Evolutionary conservation across 2,329 filamentous ascomycete genomes (phyloP).

Genomic region (Penicillium decumbens): DNA sequence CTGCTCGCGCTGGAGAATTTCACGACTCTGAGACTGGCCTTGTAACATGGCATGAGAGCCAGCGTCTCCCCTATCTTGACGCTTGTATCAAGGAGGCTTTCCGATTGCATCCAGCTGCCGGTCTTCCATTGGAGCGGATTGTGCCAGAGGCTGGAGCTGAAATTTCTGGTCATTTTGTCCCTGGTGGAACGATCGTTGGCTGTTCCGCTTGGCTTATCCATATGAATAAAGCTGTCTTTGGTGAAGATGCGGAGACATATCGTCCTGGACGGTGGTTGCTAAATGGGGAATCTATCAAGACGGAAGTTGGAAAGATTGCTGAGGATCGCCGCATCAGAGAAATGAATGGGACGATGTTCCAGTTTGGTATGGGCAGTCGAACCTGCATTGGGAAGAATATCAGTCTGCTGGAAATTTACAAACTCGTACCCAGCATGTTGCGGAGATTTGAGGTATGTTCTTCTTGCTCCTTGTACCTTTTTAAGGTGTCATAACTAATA

Average conservation of each 20-base stretch:
- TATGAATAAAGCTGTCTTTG: conserved; percentile 63
- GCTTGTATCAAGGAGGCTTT: conserved; percentile 56
- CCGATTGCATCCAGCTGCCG: conserved; percentile 68
- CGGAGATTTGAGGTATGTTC: conserved; percentile 7
- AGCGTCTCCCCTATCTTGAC: conserved; percentile 64
- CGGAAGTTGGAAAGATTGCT: not conserved
- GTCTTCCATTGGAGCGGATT: conserved; percentile 67
- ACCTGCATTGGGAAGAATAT: conserved; percentile 28
- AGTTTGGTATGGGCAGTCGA: conserved; percentile 15
- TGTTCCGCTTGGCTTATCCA: conserved; percentile 73
- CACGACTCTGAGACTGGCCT: conserved; percentile 33
- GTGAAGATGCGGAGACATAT: conserved; percentile 59
- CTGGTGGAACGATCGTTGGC: conserved; percentile 55
- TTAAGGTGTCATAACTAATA: not conserved
- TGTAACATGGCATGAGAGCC: conserved; percentile 65
- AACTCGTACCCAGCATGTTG: conserved; percentile 25
- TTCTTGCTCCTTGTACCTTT: not conserved
- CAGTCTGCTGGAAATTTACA: conserved; percentile 27
- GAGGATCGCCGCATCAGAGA: conserved; percentile 5
- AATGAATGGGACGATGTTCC: conserved; percentile 18
- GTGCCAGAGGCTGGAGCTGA: conserved; percentile 48
- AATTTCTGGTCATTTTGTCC: conserved; percentile 13
- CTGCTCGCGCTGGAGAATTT: conserved; percentile 44
- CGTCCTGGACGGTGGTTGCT: conserved; percentile 18
- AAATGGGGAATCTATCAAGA: conserved; percentile 1